Evolutionary conservation across 2,329 filamentous ascomycete species (phyloP), one percentile per base, ranked within the genome.

Genomic region (Ceratocystis ficicola): DNA sequence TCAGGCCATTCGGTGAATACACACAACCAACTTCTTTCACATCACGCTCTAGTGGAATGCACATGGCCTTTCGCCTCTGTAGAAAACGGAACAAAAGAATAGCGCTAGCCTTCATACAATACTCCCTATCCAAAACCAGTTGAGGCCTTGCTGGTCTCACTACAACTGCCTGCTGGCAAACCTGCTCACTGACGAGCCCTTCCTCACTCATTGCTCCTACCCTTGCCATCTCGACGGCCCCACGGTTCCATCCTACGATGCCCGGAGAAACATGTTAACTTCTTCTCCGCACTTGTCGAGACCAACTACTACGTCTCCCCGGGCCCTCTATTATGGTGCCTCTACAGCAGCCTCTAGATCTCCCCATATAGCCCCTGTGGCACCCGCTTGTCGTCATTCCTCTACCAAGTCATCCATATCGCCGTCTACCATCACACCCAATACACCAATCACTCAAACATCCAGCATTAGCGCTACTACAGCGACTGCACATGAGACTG

Each of bases 251-350:
- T 28, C 44, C 55, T 63, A 62, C 63, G 46, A 68, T 65, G 66
- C 66, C 46, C 55, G 25, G 60, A 60, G 55, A 61, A 68, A 61
- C 66, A 68, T 68, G 66, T 62, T 68, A 61, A 68, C 66, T 44
- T 68, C 64, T 48, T 68, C 66, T 65, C 66, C 66, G 52, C 66
- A 65, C 61, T 46, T 68, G 50, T 64, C 61, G 52, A 68, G 66
- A 44, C 65, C 66, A 61, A 52, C 64, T 12, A 64, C 52, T 65
- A 64, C 65, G 44, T 64, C 66, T 25, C 66, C 66, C 20, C 52
- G 61, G 46, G 63, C 50, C 41, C 65, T 65, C 44, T 64, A 68
- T 60, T 68, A 68, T 68, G 66, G 64, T 32, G 64, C 60, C 59
- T 32, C 60, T 28, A 60, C 64, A 62, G 41, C 66, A n/a, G 36